A percentile compares a stretch with the other conserved stretches of the same genome.
These are phyloP conservation scores for Epichloe hybrida DNA, from an alignment of 2,329 filamentous ascomycete genomes.

Conservation along the genomic window DNA sequence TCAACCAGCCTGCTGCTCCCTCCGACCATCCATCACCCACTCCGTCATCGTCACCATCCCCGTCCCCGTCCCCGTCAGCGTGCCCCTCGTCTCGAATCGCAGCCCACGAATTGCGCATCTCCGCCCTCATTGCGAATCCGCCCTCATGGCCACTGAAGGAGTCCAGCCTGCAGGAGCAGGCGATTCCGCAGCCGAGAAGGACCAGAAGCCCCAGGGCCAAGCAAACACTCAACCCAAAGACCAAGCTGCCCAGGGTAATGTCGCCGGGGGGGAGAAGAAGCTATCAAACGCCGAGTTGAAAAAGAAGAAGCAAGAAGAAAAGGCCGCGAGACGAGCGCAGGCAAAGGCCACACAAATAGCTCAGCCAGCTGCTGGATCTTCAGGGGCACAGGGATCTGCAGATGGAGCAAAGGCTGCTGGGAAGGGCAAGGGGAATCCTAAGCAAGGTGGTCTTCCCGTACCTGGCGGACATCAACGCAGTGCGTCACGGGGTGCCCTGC, in stretches of 20 bases:
- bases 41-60: neutral
- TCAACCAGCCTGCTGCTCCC: neutral
- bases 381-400: constrained; percentile 17
- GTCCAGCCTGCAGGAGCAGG: constrained; percentile 16
- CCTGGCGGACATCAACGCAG: constrained; percentile 22
- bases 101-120: neutral
- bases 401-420: constrained; percentile 23
- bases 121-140: neutral
- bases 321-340: constrained; percentile 69
- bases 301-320: constrained; percentile 81
- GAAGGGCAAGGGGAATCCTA: constrained; percentile 34
- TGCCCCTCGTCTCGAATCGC: neutral
- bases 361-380: constrained; percentile 13
- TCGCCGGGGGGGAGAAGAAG: constrained; percentile 32
- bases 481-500: constrained; percentile 16
- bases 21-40: neutral
- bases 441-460: constrained; percentile 27
- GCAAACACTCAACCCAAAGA: constrained; percentile 11
- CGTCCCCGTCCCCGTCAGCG: neutral
- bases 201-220: constrained; percentile 12
- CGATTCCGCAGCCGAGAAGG: constrained; percentile 12
- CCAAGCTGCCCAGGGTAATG: constrained; percentile 4
- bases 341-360: constrained; percentile 43
- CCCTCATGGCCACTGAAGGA: constrained; percentile 20
- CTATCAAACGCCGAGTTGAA: constrained; percentile 70